Evolutionary conservation across 2,329 filamentous ascomycete genomes (phyloP), one percentile per base, ranked within the genome.

Genomic region (Teratosphaeriaceae sp.): DNA sequence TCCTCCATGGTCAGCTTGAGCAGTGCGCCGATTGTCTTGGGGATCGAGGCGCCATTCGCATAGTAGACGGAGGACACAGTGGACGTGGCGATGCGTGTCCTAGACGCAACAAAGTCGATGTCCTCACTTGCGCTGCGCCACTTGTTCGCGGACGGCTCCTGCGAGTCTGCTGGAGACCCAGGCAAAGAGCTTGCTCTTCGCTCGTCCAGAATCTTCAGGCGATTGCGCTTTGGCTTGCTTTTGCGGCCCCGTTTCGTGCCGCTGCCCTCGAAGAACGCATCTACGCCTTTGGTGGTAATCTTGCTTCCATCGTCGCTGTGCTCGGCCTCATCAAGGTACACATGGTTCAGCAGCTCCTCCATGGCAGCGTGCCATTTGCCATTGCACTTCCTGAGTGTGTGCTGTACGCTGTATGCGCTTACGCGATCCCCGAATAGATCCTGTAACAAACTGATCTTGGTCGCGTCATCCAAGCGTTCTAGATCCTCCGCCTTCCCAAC

Each of bases 271-370:
- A 78, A 80, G 59, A 95, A 95, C 0, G 78, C 88, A 45, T 96
- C 88, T n/a, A 96, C 71, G 0, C 88, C 86, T 59, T 85, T 90
- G 1, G 73, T 69, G 1, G 69, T 60, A 4, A 68, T 56, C 15
- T 67, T 63, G 24, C 64, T 66, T 36, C 64, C 61, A 2, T 62
- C 66, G 3, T 72, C 66, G 27, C 65, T 66, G 13, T 75, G 70
- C 42, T 78, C 71, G 0, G 76, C 76, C 44, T 88, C 79, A 45
- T 87, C 79, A 3, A 96, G 80, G 57, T 83, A 88, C 16, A 85
- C 79, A 12, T 87, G 73, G 51, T 85, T 94, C 23, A 96, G 74
- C 11, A 97, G 69, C 45, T 88, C 80, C 54, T 95, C 88, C 48
- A 94, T 80, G 1, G 87, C 79, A 12, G 73, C 71, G 44, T 81